phyloP scores from a whole-genome alignment of 1,139 yeast species.

The Sugiyamaella sp. region DNA sequence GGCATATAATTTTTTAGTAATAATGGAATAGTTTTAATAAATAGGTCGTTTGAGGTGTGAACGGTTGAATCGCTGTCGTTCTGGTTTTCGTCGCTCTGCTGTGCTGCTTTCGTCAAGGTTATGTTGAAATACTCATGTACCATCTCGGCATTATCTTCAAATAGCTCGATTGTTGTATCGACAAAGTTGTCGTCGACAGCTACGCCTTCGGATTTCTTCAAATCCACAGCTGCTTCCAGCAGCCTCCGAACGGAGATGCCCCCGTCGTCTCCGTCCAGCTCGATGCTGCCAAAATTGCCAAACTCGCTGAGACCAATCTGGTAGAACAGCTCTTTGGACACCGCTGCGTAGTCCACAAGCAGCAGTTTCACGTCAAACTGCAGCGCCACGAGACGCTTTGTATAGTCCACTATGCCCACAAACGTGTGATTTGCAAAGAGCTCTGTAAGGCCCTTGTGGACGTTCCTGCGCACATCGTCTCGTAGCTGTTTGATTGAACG shows the following conservation, averaged over 20 bases:
- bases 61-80: neutral
- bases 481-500: constrained; percentile 54
- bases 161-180: constrained; percentile 19
- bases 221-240: constrained; percentile 18
- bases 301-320: constrained; percentile 80
- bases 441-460: constrained; percentile 61
- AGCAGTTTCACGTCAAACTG: constrained; percentile 80
- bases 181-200: neutral
- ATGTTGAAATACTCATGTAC: constrained; percentile 75
- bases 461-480: constrained; percentile 50
- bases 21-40: constrained; percentile 59
- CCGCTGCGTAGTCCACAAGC: constrained; percentile 77
- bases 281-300: constrained; percentile 74
- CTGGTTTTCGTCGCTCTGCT: neutral
- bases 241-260: constrained; percentile 29
- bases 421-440: constrained; percentile 70
- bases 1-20: constrained; percentile 67
- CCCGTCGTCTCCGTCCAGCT: constrained; percentile 43
- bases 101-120: constrained; percentile 38
- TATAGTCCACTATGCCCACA: constrained; percentile 81
- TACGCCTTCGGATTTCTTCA: constrained; percentile 3
- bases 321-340: constrained; percentile 69
- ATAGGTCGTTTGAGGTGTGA: constrained; percentile 16
- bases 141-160: constrained; percentile 59
- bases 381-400: constrained; percentile 70